A percentile compares a stretch with the other conserved stretches of the same genome.
phyloP scores from a whole-genome alignment of 805 yeast species.

The Candida silvatica region DNA sequence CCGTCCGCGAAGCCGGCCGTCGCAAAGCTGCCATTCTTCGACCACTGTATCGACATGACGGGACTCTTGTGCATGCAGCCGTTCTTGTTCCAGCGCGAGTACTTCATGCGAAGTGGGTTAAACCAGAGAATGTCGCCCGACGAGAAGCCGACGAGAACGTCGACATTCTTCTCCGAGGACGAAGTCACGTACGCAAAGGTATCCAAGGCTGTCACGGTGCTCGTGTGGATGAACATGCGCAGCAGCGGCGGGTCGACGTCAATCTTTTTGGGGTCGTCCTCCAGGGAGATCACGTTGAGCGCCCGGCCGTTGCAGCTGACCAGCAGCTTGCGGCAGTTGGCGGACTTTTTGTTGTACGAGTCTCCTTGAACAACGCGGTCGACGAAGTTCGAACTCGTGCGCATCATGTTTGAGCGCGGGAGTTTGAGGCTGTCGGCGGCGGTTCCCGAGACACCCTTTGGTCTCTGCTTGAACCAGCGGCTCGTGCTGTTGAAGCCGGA shows the following conservation, averaged over 20 bases:
- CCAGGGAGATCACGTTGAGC: slow-evolving; percentile 35
- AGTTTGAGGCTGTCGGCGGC: not conserved
- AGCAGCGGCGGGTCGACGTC: slow-evolving; percentile 37
- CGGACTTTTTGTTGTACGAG: slow-evolving; percentile 21
- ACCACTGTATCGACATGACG: slow-evolving; percentile 40
- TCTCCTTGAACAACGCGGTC: slow-evolving; percentile 24
- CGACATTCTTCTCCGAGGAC: slow-evolving; percentile 30
- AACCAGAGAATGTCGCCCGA: slow-evolving; percentile 61
- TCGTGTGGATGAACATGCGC: slow-evolving; percentile 29
- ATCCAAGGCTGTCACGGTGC: slow-evolving; percentile 33
- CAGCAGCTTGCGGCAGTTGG: slow-evolving; percentile 24
- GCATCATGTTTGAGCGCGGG: slow-evolving; percentile 23
- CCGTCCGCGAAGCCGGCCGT: slow-evolving; percentile 61
- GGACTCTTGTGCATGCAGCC: slow-evolving; percentile 35
- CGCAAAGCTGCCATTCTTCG: slow-evolving; percentile 35
- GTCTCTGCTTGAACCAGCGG: not conserved
- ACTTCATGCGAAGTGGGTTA: slow-evolving; percentile 41
- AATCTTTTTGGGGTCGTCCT: slow-evolving; percentile 27
- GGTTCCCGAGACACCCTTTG: not conserved
- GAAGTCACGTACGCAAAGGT: slow-evolving; percentile 19
- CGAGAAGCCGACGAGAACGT: slow-evolving; percentile 52
- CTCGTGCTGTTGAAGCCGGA: not conserved
- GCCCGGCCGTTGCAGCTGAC: slow-evolving; percentile 42
- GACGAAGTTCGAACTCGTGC: slow-evolving; percentile 23
- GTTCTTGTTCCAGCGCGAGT: slow-evolving; percentile 43